Base-by-base conservation (phyloP, 1,284 basidiomycete species). In the Ganoderma meredithae region DNA sequence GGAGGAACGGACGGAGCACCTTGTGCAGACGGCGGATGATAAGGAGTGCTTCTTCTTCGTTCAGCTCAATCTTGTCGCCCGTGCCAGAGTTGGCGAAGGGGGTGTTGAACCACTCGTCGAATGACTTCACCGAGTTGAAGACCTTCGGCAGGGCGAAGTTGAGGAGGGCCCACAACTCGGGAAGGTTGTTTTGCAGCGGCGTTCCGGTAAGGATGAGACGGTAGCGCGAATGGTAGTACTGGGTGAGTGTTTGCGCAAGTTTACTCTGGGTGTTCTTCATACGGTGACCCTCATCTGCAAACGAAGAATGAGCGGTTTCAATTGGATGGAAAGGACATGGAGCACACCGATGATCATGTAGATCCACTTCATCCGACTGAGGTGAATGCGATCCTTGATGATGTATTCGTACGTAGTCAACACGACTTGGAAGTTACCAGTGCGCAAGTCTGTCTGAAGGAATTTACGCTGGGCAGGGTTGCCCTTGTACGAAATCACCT, bases 81-180 rank as follows among this genome's bases (percentile, higher is more conserved):
- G 93, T 92, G 43, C 98, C 97, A 19, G 97, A 96, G 81, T 97
- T 99, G 71, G 98, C 97, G 75, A 99, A 99, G 0, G 98, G 98
- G 2, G 97, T 98, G 83, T 99, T 99, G 87, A 99, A 99, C 98
- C 98, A 99, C 79, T 99, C 98, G 78, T 99, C 98, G 79, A 99
- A 99, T 59, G 96, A 98, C 81, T 99, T 98, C 75, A 99, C 97
- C 4, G 97, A 99, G 84, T 99, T 99, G 88, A 99, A 99, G 78
- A 99, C 93, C 83, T 96, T 98, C 27, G 98, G 98, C 22, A 99
- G 85, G 60, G 97, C 97, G 79, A 99, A 99, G 82, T 99, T 99
- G 79, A 99, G 93, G 67, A 99, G 85, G 1, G 98, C 91, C 98
- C 98, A 99, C 52, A 99, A 84, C 81, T 99, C 98, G 15, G 98